phyloP scores from a whole-genome alignment of 345 rosid species.

The Mercurialis annua region DNA sequence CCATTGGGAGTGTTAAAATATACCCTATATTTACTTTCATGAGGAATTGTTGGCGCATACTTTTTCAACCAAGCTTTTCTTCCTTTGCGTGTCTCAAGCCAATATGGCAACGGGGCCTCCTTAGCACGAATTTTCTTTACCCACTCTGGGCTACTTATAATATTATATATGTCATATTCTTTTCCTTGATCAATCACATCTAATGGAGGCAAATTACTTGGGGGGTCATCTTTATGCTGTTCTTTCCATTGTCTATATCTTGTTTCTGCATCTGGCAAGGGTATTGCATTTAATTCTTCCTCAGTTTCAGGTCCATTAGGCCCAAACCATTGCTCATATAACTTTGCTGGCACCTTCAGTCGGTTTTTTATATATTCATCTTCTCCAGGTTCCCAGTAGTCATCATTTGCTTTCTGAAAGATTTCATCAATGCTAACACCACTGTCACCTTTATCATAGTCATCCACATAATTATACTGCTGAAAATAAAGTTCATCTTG shows the following conservation, averaged over 20 bases:
- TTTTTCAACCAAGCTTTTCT: constrained; percentile 89
- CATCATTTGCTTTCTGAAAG: constrained; percentile 75
- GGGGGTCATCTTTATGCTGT: constrained; percentile 86
- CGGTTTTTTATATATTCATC: constrained; percentile 73
- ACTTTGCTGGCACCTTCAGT: constrained; percentile 78
- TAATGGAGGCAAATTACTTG: constrained; percentile 70
- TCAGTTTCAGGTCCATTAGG: constrained; percentile 86
- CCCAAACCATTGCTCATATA: constrained; percentile 87
- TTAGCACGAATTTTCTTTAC: constrained; percentile 64
- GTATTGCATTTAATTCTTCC: constrained; percentile 74
- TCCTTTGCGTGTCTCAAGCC: constrained; percentile 96
- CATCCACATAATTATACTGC: constrained; percentile 82
- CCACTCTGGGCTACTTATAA: constrained; percentile 55
- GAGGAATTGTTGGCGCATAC: constrained; percentile 79
- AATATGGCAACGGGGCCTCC: constrained; percentile 74
- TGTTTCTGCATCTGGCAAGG: constrained; percentile 72
- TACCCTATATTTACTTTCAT: constrained; percentile 90
- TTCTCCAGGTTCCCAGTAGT: constrained; percentile 99
- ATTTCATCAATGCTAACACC: constrained; percentile 69
- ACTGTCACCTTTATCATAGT: constrained; percentile 89
- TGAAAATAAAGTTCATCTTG: constrained; percentile 94
- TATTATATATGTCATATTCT: constrained; percentile 62
- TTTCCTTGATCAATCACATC: constrained; percentile 81
- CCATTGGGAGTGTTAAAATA: constrained; percentile 89
- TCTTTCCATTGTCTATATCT: constrained; percentile 74